phyloP scores from a whole-genome alignment of 768 basidiomycete genomes.

The Pleurotus salmoneostramineus region DNA sequence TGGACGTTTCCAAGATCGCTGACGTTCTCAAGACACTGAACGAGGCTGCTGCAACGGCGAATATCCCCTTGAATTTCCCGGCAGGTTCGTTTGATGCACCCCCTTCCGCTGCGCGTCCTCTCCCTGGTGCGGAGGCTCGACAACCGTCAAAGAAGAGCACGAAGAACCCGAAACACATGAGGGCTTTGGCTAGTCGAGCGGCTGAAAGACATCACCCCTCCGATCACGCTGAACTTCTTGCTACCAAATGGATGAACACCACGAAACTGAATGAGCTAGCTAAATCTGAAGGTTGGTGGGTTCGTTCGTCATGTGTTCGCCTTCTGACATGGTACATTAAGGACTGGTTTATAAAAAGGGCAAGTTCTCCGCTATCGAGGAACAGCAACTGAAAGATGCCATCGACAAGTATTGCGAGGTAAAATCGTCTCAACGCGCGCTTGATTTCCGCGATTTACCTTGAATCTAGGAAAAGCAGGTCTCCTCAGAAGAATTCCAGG shows the following conservation, averaged over 20 bases:
- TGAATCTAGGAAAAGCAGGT: conserved; percentile 44
- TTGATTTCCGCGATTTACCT: conserved; percentile 3
- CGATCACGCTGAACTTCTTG: conserved; percentile 65
- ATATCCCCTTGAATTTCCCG: conserved; percentile 23
- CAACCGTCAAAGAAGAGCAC: conserved; percentile 8
- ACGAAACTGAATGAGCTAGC: conserved; percentile 67
- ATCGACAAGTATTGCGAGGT: conserved; percentile 63
- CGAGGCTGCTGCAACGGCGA: conserved; percentile 48
- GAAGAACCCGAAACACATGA: conserved; percentile 4
- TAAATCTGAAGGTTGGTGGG: conserved; percentile 53
- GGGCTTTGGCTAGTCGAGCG: background rate
- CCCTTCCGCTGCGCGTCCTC: conserved; percentile 27
- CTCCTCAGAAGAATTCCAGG: conserved; percentile 48
- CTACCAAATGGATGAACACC: conserved; percentile 77
- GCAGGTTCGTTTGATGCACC: conserved; percentile 18
- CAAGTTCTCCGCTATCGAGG: conserved; percentile 80
- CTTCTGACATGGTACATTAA: conserved; percentile 20
- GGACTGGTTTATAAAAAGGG: conserved; percentile 87
- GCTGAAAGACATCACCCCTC: conserved; percentile 37
- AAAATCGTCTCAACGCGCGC: background rate
- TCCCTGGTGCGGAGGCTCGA: conserved; percentile 36
- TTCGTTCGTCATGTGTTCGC: background rate
- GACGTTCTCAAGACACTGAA: conserved; percentile 61
- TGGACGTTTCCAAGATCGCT: conserved; percentile 71
- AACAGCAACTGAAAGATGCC: conserved; percentile 58